Evolutionary conservation across 306 rosid genomes (phyloP).

Genomic region (Begonia peltatifolia): DNA sequence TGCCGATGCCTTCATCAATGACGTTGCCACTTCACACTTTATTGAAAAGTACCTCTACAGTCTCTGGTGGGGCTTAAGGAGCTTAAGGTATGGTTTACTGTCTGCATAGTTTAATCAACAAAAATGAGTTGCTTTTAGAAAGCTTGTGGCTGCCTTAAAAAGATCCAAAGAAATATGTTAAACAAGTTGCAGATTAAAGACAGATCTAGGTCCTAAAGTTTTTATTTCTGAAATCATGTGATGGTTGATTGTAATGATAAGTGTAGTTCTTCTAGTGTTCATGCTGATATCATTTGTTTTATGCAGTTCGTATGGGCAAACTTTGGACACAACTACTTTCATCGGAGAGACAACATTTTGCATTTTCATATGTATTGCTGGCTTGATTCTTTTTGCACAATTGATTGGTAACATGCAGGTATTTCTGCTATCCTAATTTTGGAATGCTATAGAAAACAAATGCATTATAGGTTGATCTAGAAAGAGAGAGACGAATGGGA

Average conservation of each 20-base stretch:
- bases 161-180: no score
- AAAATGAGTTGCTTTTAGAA: no score
- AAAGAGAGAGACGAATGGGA: no score
- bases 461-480: conserved; percentile 1
- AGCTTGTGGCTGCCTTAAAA: no score
- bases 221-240: no score
- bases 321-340: conserved; percentile 56
- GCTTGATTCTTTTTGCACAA: conserved; percentile 50
- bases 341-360: conserved; percentile 61
- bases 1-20: conserved; percentile 52
- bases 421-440: neutral
- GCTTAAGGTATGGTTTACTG: conserved; percentile 40
- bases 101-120: no score
- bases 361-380: conserved; percentile 45
- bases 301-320: conserved; percentile 66
- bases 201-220: no score
- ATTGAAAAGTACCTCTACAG: conserved; percentile 54
- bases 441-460: neutral
- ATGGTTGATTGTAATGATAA: neutral
- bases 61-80: conserved; percentile 76
- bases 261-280: neutral
- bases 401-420: conserved; percentile 96
- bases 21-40: conserved; percentile 43
- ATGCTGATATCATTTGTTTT: neutral
- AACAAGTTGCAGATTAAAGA: no score